Evolutionary conservation across 2,329 filamentous ascomycete genomes (phyloP), one percentile per base, ranked within the genome.

Genomic region (Fusarium piperis): DNA sequence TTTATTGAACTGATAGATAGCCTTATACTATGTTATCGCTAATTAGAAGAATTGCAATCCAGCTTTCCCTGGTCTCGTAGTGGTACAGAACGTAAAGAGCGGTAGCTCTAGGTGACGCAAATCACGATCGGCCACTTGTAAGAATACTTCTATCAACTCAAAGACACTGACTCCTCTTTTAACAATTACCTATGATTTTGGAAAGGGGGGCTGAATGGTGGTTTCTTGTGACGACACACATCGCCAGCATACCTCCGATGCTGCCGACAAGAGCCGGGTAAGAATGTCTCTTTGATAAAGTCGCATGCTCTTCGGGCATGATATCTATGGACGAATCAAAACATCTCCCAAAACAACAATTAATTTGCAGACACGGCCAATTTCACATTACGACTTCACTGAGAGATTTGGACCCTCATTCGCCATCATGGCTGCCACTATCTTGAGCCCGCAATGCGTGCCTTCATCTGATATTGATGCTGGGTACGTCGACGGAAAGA

Each of bases 1-100:
- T 68, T 70, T 85, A 36, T 62, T 82, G 16, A 84, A 83, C 26
- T 53, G 32, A 53, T 35, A 11, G 12, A 26, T 12, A 15, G 15
- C 16, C 30, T 20, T 4, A 3, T 20, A 20, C 12, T 20, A 4
- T 15, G 9, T 26, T 2, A 15, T 15, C 39, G 7, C 6, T 5
- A 6, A 35, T 15, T 35, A n/a, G 6, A 6, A 35, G 12, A 6
- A 35, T 35, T 4, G 33, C 10, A 18, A n/a, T 39, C 10, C 10
- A 18, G 13, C 32, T 18, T 38, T 8, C 36, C n/a, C n/a, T n/a
- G 36, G 10, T 11, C 6, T 10, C 20, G 9, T 2, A 6, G 13
- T 26, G 1, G 13, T 2, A 26, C 7, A 3, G 20, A 18, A 0
- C 16, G 11, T 18, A 30, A 30, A 13, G 3, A 28, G 2, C 18